Evolutionary conservation across 2,329 filamentous ascomycete species (phyloP), one percentile per base, ranked within the genome.

Genomic region (Penicillium sp.): DNA sequence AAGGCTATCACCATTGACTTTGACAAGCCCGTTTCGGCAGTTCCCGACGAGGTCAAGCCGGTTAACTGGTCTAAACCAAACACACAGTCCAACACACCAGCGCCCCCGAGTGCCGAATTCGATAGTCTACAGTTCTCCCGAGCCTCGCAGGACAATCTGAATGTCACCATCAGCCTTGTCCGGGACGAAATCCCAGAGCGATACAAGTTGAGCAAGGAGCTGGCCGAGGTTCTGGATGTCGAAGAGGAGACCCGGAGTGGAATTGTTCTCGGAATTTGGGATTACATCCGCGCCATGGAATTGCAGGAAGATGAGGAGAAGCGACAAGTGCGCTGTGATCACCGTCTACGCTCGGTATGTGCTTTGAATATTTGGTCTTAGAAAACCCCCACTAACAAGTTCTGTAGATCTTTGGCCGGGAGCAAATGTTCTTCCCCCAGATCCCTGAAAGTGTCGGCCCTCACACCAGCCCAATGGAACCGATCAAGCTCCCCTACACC

Each of bases 231-330:
- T 15, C 81, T 97, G 19, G 94, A 97, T 69, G 90, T 90, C 68
- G 82, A 87, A 48, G 91, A 96, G 74, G 93, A 91, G 50, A 93
- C 94, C 29, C 87, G 92, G 31, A 88, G 91, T 39, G 92, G 94
- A 60, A 89, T 92, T 7, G 87, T 96, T 29, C 90, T 95, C 81
- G 92, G 90, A 15, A 84, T 99, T 33, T 99, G 92, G 91, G 92
- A 97, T 71, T 99, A 99, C 69, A 90, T 96, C 64, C 88, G 91
- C 65, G 82, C 90, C 21, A 89, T 90, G 80, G 87, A 88, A 19
- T 79, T 99, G 46, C 91, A 96, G 72, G 93, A 97, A 71, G 92
- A 96, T 63, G 93, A 97, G 59, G 94, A 99, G 72, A 94, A 94
- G 79, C 85, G 94, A 60, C 89, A 90, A 59, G 93, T 99, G 66